Evolutionary conservation across 768 basidiomycete species (phyloP).

Genomic region (Suillus variegatus): DNA sequence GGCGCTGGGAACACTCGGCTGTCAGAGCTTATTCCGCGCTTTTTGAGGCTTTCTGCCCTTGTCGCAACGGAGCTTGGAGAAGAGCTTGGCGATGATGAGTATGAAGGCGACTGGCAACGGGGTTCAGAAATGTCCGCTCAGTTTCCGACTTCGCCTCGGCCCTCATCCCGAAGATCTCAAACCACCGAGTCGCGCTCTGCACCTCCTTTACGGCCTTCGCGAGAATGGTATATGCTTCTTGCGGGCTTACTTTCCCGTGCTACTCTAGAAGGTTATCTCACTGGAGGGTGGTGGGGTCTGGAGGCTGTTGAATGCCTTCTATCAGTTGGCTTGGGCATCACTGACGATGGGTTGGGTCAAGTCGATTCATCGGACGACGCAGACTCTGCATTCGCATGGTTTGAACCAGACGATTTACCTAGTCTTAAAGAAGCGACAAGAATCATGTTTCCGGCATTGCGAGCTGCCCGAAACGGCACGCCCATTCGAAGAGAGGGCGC

Average conservation of each 20-base stretch:
- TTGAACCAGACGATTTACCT: slow-evolving; percentile 79
- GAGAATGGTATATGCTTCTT: slow-evolving; percentile 82
- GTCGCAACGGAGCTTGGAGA: slow-evolving; percentile 76
- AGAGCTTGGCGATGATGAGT: slow-evolving; percentile 61
- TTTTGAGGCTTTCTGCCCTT: slow-evolving; percentile 75
- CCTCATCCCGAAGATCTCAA: slow-evolving; percentile 25
- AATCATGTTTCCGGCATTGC: slow-evolving; percentile 67
- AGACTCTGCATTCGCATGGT: slow-evolving; percentile 49
- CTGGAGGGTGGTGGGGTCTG: slow-evolving; percentile 76
- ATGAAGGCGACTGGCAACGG: slow-evolving; percentile 36
- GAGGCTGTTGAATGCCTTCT: slow-evolving; percentile 71
- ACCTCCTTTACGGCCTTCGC: slow-evolving; percentile 64
- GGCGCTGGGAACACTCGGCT: slow-evolving; percentile 65
- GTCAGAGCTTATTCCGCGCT: slow-evolving; percentile 66
- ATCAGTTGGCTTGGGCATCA: slow-evolving; percentile 65
- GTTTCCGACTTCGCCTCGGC: slow-evolving; percentile 16
- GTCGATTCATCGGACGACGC: slow-evolving; percentile 34
- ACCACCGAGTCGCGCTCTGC: slow-evolving; percentile 48
- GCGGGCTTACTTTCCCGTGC: slow-evolving; percentile 80
- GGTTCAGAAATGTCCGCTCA: slow-evolving; percentile 16
- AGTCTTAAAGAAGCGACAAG: slow-evolving; percentile 61
- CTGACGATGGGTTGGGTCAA: slow-evolving; percentile 23
- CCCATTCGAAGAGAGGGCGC: slow-evolving; percentile 43
- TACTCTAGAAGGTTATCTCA: slow-evolving; percentile 82
- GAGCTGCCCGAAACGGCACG: slow-evolving; percentile 26